Conservation (phyloP, 2,329 filamentous ascomycete genomes). For the Aurifilum marmelostoma region DNA sequence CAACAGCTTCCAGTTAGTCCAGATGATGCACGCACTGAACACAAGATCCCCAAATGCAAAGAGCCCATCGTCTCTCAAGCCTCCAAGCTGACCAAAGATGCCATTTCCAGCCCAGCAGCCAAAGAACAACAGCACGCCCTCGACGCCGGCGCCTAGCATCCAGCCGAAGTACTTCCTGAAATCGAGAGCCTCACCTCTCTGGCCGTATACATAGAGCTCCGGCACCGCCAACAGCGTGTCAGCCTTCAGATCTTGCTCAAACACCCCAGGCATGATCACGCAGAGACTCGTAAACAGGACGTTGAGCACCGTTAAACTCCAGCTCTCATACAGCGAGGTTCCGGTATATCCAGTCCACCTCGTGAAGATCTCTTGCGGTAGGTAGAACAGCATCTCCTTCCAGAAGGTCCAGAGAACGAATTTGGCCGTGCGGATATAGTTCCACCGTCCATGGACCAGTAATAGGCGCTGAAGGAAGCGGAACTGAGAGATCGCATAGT, state of each 20-base stretch:
- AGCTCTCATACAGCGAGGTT: slow-evolving; percentile 86
- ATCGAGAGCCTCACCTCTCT: slow-evolving; percentile 73
- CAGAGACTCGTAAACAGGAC: slow-evolving; percentile 89
- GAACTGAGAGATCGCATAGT: slow-evolving; percentile 92
- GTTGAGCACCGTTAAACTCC: slow-evolving; percentile 89
- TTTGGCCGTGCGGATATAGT: slow-evolving; percentile 84
- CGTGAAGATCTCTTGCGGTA: slow-evolving; percentile 84
- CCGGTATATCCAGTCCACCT: slow-evolving; percentile 85
- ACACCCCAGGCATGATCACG: slow-evolving; percentile 87
- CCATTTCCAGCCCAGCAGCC: slow-evolving; percentile 58
- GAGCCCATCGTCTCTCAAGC: slow-evolving; percentile 66
- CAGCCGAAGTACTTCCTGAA: slow-evolving; percentile 73
- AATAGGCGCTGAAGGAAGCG: slow-evolving; percentile 83
- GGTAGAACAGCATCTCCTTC: slow-evolving; percentile 84
- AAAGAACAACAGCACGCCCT: slow-evolving; percentile 75
- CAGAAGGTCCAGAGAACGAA: slow-evolving; percentile 92
- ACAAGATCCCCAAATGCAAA: slow-evolving; percentile 75
- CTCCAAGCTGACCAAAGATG: slow-evolving; percentile 45
- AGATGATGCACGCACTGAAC: slow-evolving; percentile 70
- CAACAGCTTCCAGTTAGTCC: slow-evolving; percentile 79
- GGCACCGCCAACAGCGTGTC: slow-evolving; percentile 89
- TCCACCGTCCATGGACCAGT: slow-evolving; percentile 87
- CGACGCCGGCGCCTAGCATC: slow-evolving; percentile 74
- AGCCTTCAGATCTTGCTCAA: slow-evolving; percentile 84
- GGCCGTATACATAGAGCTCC: slow-evolving; percentile 85